A percentile compares a stretch with the other conserved stretches of the same genome.
phyloP scores from a whole-genome alignment of 306 rosid species.

The Cicer chorassanicum region DNA sequence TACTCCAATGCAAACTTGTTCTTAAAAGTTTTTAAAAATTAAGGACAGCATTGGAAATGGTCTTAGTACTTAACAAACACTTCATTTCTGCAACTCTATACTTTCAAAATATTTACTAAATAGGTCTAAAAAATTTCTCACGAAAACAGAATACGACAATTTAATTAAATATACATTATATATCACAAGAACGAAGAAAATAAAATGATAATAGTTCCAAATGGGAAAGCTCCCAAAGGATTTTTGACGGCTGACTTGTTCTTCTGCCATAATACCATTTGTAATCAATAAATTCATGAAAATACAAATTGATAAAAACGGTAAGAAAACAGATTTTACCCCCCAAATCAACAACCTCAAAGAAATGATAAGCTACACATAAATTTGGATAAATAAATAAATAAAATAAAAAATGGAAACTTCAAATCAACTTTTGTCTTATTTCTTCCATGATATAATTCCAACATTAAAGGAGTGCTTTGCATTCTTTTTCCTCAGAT shows the following conservation, averaged over 20 bases:
- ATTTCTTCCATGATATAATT: slow-evolving; percentile 32
- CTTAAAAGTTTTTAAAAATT: too few relatives aligned
- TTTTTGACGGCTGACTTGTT: slow-evolving; percentile 37
- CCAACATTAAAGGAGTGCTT: slow-evolving; percentile 39
- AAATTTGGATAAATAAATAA: slow-evolving; percentile 42
- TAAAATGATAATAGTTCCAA: slow-evolving; percentile 19
- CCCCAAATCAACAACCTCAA: slow-evolving; percentile 52
- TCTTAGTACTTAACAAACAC: too few relatives aligned
- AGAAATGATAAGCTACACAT: slow-evolving; percentile 41
- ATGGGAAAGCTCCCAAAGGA: slow-evolving; percentile 23
- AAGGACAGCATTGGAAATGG: too few relatives aligned
- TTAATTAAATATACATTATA: slow-evolving; percentile 41
- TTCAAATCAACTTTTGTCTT: slow-evolving; percentile 44
- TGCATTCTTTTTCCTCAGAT: slow-evolving; percentile 31
- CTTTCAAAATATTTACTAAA: too few relatives aligned
- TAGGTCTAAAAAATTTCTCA: too few relatives aligned
- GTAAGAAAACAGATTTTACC: slow-evolving; percentile 44
- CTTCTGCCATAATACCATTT: slow-evolving; percentile 31
- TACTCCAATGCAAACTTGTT: too few relatives aligned
- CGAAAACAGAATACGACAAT: too few relatives aligned
- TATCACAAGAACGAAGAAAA: slow-evolving; percentile 33
- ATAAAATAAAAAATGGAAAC: slow-evolving; percentile 40
- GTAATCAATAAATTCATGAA: slow-evolving; percentile 40
- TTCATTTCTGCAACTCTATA: too few relatives aligned
- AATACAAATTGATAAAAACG: slow-evolving; percentile 45